phyloP scores from a whole-genome alignment of 2,329 filamentous ascomycete genomes.

The Cladophialophora yegresii region DNA sequence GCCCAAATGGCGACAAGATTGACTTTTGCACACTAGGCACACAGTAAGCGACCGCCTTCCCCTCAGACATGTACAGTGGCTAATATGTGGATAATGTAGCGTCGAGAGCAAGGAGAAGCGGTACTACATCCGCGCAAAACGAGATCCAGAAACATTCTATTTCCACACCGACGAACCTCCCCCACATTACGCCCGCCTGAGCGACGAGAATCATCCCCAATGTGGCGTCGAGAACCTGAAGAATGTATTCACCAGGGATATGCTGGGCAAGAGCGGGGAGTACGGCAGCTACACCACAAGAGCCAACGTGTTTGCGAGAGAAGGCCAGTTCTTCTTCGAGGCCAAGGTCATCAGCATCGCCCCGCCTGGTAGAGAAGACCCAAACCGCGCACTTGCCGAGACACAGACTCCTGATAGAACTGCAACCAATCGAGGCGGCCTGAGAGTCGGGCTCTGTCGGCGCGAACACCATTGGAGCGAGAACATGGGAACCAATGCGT shows the following conservation, averaged over 20 bases:
- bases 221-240: slow-evolving; percentile 67
- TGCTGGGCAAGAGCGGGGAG: slow-evolving; percentile 78
- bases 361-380: slow-evolving; percentile 60
- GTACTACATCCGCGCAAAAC: slow-evolving; percentile 36
- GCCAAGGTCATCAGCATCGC: slow-evolving; percentile 70
- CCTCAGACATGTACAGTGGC: background rate
- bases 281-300: slow-evolving; percentile 77
- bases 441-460: slow-evolving; percentile 52
- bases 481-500: slow-evolving; percentile 35
- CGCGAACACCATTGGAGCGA: slow-evolving; percentile 43
- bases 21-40: slow-evolving; percentile 37
- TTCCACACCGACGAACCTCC: slow-evolving; percentile 67
- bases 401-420: slow-evolving; percentile 32
- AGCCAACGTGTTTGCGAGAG: slow-evolving; percentile 84
- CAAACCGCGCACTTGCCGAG: slow-evolving; percentile 34
- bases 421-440: slow-evolving; percentile 45
- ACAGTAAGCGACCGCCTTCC: slow-evolving; percentile 27
- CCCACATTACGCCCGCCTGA: slow-evolving; percentile 81
- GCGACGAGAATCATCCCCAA: slow-evolving; percentile 71
- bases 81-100: slow-evolving; percentile 19
- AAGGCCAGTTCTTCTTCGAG: slow-evolving; percentile 93
- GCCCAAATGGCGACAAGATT: slow-evolving; percentile 32
- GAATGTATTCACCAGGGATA: slow-evolving; percentile 74
- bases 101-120: slow-evolving; percentile 37
- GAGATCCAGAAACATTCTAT: slow-evolving; percentile 35